Conservation (phyloP, 1,284 basidiomycete genomes). For the Ceratobasidium sp. region DNA sequence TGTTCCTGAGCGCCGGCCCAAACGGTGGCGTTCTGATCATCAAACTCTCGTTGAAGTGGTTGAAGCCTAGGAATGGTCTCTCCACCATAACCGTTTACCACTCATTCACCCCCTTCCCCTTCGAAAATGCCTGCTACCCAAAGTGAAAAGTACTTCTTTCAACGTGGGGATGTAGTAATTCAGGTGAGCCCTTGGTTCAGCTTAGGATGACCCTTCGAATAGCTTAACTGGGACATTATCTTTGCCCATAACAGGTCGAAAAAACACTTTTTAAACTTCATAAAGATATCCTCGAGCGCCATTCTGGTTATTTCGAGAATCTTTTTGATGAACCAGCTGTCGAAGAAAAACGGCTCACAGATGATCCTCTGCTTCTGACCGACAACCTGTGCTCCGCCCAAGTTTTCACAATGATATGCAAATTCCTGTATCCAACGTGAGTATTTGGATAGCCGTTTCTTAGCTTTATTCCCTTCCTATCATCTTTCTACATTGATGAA, state of each 20-base stretch:
- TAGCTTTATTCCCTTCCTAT: too few relatives aligned
- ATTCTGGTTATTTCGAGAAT: conserved; percentile 6
- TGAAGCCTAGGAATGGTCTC: too few relatives aligned
- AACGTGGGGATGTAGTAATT: neutral
- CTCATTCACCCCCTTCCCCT: too few relatives aligned
- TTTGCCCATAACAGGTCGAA: neutral
- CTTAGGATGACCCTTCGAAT: too few relatives aligned
- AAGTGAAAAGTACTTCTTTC: conserved; percentile 15
- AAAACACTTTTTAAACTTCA: conserved; percentile 1
- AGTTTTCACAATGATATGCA: conserved; percentile 6
- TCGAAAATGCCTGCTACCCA: neutral
- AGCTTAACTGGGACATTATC: too few relatives aligned
- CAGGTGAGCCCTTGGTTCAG: neutral
- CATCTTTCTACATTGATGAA: too few relatives aligned
- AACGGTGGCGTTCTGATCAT: too few relatives aligned
- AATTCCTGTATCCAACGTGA: conserved; percentile 21
- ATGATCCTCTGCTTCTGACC: neutral
- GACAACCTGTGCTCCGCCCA: neutral
- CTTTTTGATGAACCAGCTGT: neutral
- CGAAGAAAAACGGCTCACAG: neutral
- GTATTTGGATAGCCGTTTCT: neutral
- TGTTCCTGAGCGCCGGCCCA: too few relatives aligned
- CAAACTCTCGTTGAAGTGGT: too few relatives aligned
- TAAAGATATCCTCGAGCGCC: neutral
- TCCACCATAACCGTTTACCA: too few relatives aligned